These are phyloP conservation scores for Nannochloris sp. DNA, from an alignment of 139 green algal species.

Conservation along the genomic window DNA sequence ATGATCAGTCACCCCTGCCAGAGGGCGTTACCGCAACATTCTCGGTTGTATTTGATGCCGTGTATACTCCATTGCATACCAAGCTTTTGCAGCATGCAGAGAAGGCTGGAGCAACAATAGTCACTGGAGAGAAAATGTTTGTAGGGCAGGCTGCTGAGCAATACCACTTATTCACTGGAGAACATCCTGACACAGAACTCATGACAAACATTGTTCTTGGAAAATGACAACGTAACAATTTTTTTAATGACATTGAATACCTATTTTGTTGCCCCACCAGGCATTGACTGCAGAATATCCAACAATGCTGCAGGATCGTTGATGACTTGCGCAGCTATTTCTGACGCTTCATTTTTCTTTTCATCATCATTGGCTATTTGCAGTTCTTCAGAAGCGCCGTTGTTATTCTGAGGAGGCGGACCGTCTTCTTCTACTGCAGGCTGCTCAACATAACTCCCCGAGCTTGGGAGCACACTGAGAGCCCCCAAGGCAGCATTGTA, in stretches of 20 bases:
- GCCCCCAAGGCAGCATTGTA: not conserved
- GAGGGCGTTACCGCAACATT: conserved; percentile 36
- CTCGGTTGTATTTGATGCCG: conserved; percentile 89
- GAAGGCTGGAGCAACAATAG: conserved; percentile 31
- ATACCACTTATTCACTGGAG: conserved; percentile 71
- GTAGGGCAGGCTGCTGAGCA: conserved; percentile 90
- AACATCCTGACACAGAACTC: conserved; percentile 41
- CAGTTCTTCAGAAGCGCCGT: not conserved
- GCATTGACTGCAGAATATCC: conserved; percentile 10
- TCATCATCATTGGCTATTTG: not conserved
- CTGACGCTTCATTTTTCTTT: conserved; percentile 12
- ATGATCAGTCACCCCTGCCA: conserved; percentile 56
- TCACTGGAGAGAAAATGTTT: conserved; percentile 92
- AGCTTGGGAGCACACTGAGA: not conserved
- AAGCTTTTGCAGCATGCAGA: conserved; percentile 58
- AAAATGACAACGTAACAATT: not conserved
- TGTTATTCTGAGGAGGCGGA: not conserved
- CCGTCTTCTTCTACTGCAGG: not conserved
- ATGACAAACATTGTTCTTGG: conserved; percentile 49
- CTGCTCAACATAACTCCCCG: conserved; percentile 7
- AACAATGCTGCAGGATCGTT: conserved; percentile 17
- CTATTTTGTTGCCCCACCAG: not conserved
- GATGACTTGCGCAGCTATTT: conserved; percentile 14
- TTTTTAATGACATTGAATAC: not conserved
- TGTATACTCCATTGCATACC: conserved; percentile 93